Evolutionary conservation across 257 asterid genomes (phyloP), one percentile per base, ranked within the genome.

Genomic region (Anisodus acutangulus): DNA sequence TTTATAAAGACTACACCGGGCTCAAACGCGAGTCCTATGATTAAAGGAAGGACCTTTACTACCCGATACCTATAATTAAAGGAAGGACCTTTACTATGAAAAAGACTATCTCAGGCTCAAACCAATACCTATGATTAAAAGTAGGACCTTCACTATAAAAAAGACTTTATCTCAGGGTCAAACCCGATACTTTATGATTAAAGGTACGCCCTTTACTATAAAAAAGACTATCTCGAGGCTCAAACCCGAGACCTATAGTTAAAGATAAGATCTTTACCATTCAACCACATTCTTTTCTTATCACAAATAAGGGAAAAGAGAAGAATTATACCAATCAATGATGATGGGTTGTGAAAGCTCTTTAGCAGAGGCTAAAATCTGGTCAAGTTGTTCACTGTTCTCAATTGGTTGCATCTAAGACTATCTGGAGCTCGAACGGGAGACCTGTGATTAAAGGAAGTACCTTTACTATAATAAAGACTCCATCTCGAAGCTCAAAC

Each of bases 311-410:
- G 13, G 71, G 11, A 8, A 49, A 82, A 43, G n/a, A 35, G 58
- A 43, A 62, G 64, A 35, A 6, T 39, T 45, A 22, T 59, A 92
- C 98, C 98, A 95, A 83, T 95, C 97, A 83, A 93, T 91, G 84
- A 92, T 84, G 91, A 93, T 49, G 62, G 98, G 98, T 43, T 91
- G 93, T 1, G 96, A 91, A 35, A 84, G 89, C 45, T 91, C 86
- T 57, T 89, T 86, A 70, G 98, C 94, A 9, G 82, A 88, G 7
- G 82, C 90, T 84, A 95, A 87, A 89, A 93, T 92, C 91, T 79
- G 92, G 85, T 93, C 98, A 67, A 95, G 88, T 19, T 91, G 92
- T 41, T 93, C 92, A 81, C 49, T 85, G 85, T 89, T 89, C 66
- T 69, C 87, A 79, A 93, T 91, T 43, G 91, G 83, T 85, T 90